Evolutionary conservation across 2,329 filamentous ascomycete species (phyloP), one percentile per base, ranked within the genome.

Genomic region (Coniochaeta sp.): DNA sequence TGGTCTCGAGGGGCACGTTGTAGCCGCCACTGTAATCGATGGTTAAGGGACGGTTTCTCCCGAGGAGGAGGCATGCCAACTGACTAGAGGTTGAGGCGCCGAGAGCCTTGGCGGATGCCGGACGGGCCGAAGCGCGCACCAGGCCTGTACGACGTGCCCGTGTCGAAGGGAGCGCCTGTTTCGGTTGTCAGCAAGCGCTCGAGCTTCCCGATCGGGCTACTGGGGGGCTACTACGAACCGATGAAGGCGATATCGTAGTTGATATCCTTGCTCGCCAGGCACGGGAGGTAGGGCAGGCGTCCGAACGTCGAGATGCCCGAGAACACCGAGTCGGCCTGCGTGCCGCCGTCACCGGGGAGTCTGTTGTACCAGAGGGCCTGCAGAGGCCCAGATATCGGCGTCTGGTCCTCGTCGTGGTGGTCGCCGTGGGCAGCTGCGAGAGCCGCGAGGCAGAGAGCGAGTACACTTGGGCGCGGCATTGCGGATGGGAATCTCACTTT

Each of bases 221-320:
- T 26, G 16, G 16, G 6, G 50, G 16, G 50, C 16, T 30, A 59
- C 12, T 4, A 68, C 76, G 57, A 72, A 88, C 89, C 90, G 57
- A 95, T 84, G 72, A 96, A 95, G 1, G 91, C 91, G 73, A 96
- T 93, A 65, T 96, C 91, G 67, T 89, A 96, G 68, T 87, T 84
- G 65, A 88, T 86, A 28, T 85, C 81, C 44, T 85, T 80, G 63
- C 82, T 87, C n/a, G 83, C 79, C 4, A 96, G 79, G 71, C 91
- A 96, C 3, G 89, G 89, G 61, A 82, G 84, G 74, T 96, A 95
- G 6, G 87, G 86, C 47, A 95, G 77, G 57, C 90, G 86, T 12
- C 90, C 91, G 70, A 95, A 95, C 8, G 91, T 96, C 1, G 89
- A 89, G 69, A 96, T 95, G 30, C 91, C 91, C 1, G 89, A 93